Evolutionary conservation across 805 yeast genomes (phyloP).

Genomic region (Yarrowia sp.): DNA sequence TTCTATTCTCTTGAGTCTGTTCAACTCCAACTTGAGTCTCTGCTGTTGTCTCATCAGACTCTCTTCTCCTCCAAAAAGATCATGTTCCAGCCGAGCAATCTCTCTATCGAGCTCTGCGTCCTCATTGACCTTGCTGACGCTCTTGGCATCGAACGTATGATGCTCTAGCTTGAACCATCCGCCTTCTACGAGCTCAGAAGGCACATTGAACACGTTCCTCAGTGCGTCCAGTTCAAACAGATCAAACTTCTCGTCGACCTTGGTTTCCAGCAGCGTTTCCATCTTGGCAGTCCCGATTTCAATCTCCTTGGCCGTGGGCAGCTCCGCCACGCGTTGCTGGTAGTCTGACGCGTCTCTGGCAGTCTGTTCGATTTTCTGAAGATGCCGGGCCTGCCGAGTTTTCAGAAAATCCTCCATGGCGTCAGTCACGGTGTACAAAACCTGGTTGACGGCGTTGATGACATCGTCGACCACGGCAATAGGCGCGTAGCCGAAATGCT

Average conservation of each 20-base stretch:
- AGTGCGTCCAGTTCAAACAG: constrained; percentile 82
- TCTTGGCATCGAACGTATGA: constrained; percentile 53
- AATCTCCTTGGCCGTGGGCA: constrained; percentile 56
- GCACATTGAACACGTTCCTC: constrained; percentile 76
- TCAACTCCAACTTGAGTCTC: constrained; percentile 18
- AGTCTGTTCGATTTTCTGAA: constrained; percentile 39
- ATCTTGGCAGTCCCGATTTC: constrained; percentile 80
- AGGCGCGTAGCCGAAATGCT: constrained; percentile 86
- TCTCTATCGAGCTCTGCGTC: constrained; percentile 40
- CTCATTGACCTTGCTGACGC: constrained; percentile 11
- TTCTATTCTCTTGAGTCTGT: constrained; percentile 6
- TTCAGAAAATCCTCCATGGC: constrained; percentile 74
- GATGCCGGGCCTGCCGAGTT: constrained; percentile 50
- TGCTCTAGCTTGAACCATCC: constrained; percentile 76
- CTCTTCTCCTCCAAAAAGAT: constrained; percentile 39
- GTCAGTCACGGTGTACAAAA: constrained; percentile 79
- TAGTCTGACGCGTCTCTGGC: constrained; percentile 42
- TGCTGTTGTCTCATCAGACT: constrained; percentile 21
- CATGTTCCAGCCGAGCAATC: constrained; percentile 41
- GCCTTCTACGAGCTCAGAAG: constrained; percentile 64
- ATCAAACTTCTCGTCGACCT: constrained; percentile 83
- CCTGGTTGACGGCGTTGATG: constrained; percentile 83
- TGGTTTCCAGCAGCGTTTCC: constrained; percentile 75
- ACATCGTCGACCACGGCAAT: constrained; percentile 83
- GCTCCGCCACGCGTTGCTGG: constrained; percentile 17